phyloP scores from a whole-genome alignment of 2,329 filamentous ascomycete species.

The Aspergillus puulaauensis region DNA sequence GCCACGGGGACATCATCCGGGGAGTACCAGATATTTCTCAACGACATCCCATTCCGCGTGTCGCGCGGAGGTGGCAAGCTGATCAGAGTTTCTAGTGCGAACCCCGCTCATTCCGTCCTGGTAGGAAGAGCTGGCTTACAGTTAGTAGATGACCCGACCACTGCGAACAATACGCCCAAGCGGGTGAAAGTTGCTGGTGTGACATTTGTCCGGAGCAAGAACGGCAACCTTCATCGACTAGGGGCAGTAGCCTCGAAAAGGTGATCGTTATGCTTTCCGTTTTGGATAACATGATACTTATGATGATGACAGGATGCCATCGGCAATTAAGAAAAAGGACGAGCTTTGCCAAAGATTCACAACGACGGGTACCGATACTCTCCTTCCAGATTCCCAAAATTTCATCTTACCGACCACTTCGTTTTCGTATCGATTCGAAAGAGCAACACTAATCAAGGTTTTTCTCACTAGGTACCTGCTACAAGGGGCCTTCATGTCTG shows the following conservation, averaged over 20 bases:
- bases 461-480: conserved; percentile 70
- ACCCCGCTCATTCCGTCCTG: conserved; percentile 5
- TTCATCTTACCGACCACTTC: conserved; percentile 14
- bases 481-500: conserved; percentile 75
- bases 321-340: conserved; percentile 65
- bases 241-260: conserved; percentile 72
- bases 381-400: conserved; percentile 24
- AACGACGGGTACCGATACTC: conserved; percentile 52
- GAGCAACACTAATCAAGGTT: conserved; percentile 38
- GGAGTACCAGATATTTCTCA: conserved; percentile 65
- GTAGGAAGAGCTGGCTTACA: conserved; percentile 46
- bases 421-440: conserved; percentile 9
- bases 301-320: conserved; percentile 33
- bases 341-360: conserved; percentile 69
- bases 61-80: conserved; percentile 80
- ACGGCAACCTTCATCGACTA: conserved; percentile 79
- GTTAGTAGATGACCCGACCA: conserved; percentile 55
- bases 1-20: conserved; percentile 31
- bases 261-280: conserved; percentile 53
- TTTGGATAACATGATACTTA: conserved; percentile 18
- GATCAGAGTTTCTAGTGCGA: conserved; percentile 68
- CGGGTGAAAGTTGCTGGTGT: conserved; percentile 71
- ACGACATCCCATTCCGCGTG: conserved; percentile 73
- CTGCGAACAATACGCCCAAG: conserved; percentile 71
- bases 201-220: conserved; percentile 80